phyloP scores from a whole-genome alignment of 2,329 filamentous ascomycete genomes.

The Talaromyces rugulosus region DNA sequence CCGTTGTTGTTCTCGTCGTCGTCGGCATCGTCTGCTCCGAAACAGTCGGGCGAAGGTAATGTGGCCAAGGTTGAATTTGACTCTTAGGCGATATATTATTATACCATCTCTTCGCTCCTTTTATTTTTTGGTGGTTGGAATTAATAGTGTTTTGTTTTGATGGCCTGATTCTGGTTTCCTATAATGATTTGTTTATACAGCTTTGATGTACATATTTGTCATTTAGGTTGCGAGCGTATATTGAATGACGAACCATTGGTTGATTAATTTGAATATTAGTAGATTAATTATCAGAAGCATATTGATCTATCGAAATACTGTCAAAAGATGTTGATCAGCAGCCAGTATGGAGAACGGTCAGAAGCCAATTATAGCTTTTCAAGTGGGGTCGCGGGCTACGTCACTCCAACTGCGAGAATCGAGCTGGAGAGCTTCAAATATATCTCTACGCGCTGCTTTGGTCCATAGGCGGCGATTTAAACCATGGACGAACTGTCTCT shows the following conservation, averaged over 20 bases:
- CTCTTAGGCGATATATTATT: neutral
- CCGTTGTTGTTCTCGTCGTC: neutral
- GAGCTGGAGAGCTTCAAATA: neutral
- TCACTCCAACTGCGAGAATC: neutral
- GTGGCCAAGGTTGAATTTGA: conserved; percentile 14
- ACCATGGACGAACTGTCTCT: conserved; percentile 57
- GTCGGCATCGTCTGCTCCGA: neutral
- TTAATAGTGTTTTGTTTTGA: neutral
- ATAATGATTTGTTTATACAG: neutral
- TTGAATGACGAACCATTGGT: neutral
- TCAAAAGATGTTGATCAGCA: too few relatives aligned
- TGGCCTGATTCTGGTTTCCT: neutral
- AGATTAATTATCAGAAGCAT: neutral
- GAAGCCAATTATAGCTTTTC: neutral
- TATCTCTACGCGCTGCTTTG: neutral
- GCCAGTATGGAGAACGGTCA: neutral
- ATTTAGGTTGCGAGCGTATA: neutral
- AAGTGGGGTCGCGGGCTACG: neutral
- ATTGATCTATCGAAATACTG: neutral
- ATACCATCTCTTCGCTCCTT: neutral
- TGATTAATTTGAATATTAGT: neutral
- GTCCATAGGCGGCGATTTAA: neutral
- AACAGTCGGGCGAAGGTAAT: neutral
- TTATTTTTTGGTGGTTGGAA: neutral
- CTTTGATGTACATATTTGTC: conserved; percentile 2